These are phyloP conservation scores for Truncatella angustata DNA, from an alignment of 2,329 filamentous ascomycete genomes.

Conservation along the genomic window DNA sequence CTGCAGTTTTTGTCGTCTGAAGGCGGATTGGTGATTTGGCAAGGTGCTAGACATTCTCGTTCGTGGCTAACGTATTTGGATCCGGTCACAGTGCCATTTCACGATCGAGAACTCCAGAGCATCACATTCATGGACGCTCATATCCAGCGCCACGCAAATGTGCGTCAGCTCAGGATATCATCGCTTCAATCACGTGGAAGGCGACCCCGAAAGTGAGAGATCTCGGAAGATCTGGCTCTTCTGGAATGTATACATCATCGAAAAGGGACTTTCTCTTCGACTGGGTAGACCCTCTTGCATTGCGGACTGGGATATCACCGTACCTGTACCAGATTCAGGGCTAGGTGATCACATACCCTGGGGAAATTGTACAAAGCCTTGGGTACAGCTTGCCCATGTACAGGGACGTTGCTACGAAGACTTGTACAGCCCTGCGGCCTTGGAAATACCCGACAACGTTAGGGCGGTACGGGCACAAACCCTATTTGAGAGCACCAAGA, in stretches of 20 bases:
- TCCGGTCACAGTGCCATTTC: too few relatives aligned
- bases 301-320: conserved; percentile 58
- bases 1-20: too few relatives aligned
- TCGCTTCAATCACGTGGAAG: conserved; percentile 34
- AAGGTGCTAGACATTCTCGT: too few relatives aligned
- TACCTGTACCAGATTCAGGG: conserved; percentile 21
- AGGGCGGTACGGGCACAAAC: too few relatives aligned
- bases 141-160: conserved; percentile 55
- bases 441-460: too few relatives aligned
- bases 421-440: too few relatives aligned
- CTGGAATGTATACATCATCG: conserved; percentile 53
- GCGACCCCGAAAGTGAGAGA: conserved; percentile 26
- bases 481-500: too few relatives aligned
- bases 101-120: conserved; percentile 61
- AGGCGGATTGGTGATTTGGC: too few relatives aligned
- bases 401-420: too few relatives aligned
- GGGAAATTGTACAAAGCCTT: conserved; percentile 58
- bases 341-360: conserved; percentile 18
- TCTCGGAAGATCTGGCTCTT: conserved; percentile 36
- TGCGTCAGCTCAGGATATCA: conserved; percentile 64
- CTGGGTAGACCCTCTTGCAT: conserved; percentile 58
- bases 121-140: conserved; percentile 63
- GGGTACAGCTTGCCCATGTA: too few relatives aligned
- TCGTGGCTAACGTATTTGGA: too few relatives aligned
- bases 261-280: conserved; percentile 57